Evolutionary conservation across 2,329 filamentous ascomycete species (phyloP).

Genomic region (Exophiala sp.): DNA sequence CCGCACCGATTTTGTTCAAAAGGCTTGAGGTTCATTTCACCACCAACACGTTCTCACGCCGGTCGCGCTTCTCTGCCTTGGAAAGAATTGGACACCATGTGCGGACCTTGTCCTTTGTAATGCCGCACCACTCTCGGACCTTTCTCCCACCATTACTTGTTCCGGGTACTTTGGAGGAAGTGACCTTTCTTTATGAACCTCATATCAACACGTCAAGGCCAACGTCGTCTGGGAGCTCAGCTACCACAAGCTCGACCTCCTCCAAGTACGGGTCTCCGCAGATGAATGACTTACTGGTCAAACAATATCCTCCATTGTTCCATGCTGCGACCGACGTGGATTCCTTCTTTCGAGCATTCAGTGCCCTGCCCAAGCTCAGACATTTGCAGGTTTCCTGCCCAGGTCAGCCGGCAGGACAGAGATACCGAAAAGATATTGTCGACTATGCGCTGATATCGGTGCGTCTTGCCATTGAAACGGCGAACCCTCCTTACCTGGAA

Average conservation of each 20-base stretch:
- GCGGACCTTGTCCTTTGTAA: constrained; percentile 71
- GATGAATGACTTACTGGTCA: constrained; percentile 74
- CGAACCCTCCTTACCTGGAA: constrained; percentile 61
- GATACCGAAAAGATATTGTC: constrained; percentile 72
- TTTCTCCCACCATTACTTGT: constrained; percentile 83
- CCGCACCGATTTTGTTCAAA: constrained; percentile 40
- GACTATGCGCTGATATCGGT: constrained; percentile 87
- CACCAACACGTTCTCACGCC: constrained; percentile 70
- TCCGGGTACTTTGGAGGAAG: constrained; percentile 70
- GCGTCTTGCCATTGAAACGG: constrained; percentile 75
- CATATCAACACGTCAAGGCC: constrained; percentile 60
- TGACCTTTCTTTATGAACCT: constrained; percentile 77
- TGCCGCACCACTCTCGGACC: constrained; percentile 73
- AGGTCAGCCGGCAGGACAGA: constrained; percentile 63
- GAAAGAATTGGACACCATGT: constrained; percentile 74
- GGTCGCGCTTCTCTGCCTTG: constrained; percentile 69
- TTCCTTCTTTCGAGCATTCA: constrained; percentile 74
- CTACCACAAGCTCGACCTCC: constrained; percentile 38
- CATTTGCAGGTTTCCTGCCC: constrained; percentile 76
- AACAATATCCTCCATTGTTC: constrained; percentile 85
- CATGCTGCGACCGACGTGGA: constrained; percentile 85
- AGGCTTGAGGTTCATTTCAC: constrained; percentile 45
- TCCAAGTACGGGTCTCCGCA: constrained; percentile 78
- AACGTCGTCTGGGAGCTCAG: constrained; percentile 45
- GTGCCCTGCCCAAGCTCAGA: constrained; percentile 63